Evolutionary conservation across 805 yeast species (phyloP).

Genomic region (Wickerhamiella cacticola): DNA sequence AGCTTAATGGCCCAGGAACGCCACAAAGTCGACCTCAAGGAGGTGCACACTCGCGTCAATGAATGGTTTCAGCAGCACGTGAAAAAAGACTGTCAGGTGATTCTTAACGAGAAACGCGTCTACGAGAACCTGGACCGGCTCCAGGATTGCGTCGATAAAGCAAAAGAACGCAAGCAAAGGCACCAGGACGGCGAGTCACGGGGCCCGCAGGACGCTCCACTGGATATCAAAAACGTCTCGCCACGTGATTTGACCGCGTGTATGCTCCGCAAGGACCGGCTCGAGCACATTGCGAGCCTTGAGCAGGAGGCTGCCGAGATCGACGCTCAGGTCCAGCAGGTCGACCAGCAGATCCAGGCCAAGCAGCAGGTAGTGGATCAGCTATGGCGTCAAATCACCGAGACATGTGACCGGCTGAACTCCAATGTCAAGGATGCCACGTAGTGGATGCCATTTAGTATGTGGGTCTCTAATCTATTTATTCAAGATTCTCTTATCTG

Average conservation of each 20-base stretch:
- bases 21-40: background rate
- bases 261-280: background rate
- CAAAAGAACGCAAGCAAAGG: background rate
- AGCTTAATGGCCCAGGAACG: background rate
- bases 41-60: background rate
- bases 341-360: background rate
- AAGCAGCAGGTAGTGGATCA: background rate
- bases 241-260: constrained; percentile 4
- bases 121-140: background rate
- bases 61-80: background rate
- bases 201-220: background rate
- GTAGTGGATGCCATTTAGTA: too few relatives aligned
- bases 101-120: background rate
- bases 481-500: too few relatives aligned
- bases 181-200: background rate
- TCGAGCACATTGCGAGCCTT: background rate
- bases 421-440: too few relatives aligned
- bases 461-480: too few relatives aligned
- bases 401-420: background rate
- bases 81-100: background rate
- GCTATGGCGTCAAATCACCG: background rate
- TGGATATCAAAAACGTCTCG: background rate
- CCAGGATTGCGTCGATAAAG: background rate
- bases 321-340: background rate
- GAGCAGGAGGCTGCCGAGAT: background rate